Base-by-base conservation (phyloP, 2,329 filamentous ascomycete genomes). In the Rhinocladiella similis region DNA sequence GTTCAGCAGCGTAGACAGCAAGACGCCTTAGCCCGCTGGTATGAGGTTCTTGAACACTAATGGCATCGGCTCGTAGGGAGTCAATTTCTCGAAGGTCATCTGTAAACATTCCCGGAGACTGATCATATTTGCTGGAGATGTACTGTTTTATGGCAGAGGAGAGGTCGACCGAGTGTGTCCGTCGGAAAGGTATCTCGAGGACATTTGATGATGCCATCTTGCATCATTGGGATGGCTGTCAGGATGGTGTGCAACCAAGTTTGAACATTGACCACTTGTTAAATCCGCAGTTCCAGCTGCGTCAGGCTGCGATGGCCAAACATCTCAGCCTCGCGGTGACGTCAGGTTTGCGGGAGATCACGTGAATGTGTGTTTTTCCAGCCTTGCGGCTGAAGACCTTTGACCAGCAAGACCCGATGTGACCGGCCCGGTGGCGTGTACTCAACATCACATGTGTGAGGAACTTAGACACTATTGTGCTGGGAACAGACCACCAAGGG, bases 71-170 rank as follows among this genome's bases (percentile, higher is more conserved):
- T 4, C 94, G 87, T 56, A 97, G 77, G 47, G 84, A 80, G 70
- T 97, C 91, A 67, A 99, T 91, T 63, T 88, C 83, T 69, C 92
- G 86, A 56, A 96, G 84, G 76, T 99, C 94, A 62, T 90, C 83
- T 61, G 85, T 84, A 74, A 99, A 99, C 88, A 96, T 96, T 73
- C 97, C 91, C 33, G 94, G 93, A 70, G 96, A 93, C 72, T 99
- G 94, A 74, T 97, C 93, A 87, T 97, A 97, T 81, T 97, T 97
- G 73, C 85, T 88, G 60, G 91, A 96, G 69, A 99, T 97, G 77
- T 99, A 97, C 71, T 94, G 87, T 63, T 90, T 91, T 71, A 99
- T 91, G 48, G 91, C 89, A 59, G 84, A 80, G 53, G 90, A 88
- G 60, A 97, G 82, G 57, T 88, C 88, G 39, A 96, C 80, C 55